Conservation (phyloP, 2,329 filamentous ascomycete genomes). For the Xylaria sp. region DNA sequence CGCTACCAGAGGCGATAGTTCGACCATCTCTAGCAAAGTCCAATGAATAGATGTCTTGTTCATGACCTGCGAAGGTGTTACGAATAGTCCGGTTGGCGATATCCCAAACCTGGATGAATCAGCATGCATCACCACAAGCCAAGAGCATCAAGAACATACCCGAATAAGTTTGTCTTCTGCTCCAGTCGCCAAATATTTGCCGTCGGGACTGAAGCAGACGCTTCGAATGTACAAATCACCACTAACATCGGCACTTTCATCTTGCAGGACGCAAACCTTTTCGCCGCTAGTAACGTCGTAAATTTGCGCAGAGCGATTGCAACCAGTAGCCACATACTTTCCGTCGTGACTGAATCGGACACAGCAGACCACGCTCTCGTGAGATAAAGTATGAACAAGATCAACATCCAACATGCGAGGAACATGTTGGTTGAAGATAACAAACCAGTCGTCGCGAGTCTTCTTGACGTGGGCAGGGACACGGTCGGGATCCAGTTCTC, state of each 20-base stretch:
- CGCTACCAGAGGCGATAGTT: constrained; percentile 94
- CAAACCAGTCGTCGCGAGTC: constrained; percentile 92
- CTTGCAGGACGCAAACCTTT: constrained; percentile 89
- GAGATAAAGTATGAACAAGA: constrained; percentile 88
- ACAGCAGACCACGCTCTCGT: constrained; percentile 98
- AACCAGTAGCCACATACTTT: constrained; percentile 94
- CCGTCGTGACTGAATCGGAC: constrained; percentile 96
- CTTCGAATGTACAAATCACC: constrained; percentile 97
- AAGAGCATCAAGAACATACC: constrained; percentile 64
- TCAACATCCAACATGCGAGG: constrained; percentile 92
- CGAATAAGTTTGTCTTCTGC: constrained; percentile 98
- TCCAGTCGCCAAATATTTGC: constrained; percentile 91
- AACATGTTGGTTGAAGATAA: constrained; percentile 93
- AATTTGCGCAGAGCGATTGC: constrained; percentile 99
- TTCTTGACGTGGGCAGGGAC: constrained; percentile 89
- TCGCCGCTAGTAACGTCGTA: constrained; percentile 90
- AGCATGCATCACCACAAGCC: constrained; percentile 20
- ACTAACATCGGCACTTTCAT: constrained; percentile 85
- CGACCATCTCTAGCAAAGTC: constrained; percentile 95
- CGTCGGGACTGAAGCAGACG: constrained; percentile 98
- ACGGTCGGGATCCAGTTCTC: constrained; percentile 87
- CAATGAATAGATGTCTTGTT: constrained; percentile 97
- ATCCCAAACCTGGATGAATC: constrained; percentile 82
- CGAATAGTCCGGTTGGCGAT: constrained; percentile 85
- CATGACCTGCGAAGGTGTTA: constrained; percentile 94